These are phyloP conservation scores for Casuarina glauca DNA, from an alignment of 306 rosid species.

Conservation along the genomic window DNA sequence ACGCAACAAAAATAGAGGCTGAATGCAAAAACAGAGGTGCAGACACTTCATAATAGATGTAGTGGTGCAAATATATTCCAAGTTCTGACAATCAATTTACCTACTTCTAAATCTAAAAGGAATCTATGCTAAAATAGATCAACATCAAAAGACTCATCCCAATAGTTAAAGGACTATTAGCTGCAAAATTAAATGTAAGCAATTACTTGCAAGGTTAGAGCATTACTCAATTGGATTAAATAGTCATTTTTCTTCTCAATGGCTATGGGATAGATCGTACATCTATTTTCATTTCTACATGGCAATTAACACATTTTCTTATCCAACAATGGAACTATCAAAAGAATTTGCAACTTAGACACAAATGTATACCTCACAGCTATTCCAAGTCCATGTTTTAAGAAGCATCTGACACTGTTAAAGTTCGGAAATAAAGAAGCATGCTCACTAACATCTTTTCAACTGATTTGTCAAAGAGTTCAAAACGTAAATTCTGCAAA, in stretches of 20 bases:
- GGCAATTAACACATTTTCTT: background rate
- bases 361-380: background rate
- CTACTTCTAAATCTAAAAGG: background rate
- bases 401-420: background rate
- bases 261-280: background rate
- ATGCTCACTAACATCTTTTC: background rate
- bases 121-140: background rate
- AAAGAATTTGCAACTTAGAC: background rate
- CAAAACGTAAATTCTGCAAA: background rate
- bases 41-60: background rate
- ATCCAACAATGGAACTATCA: background rate
- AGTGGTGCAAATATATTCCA: background rate
- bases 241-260: background rate
- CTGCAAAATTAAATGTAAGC: background rate
- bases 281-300: background rate
- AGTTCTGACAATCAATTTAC: background rate
- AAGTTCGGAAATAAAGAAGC: background rate
- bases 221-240: background rate
- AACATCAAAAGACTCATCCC: background rate
- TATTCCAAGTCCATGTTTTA: background rate
- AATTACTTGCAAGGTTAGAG: background rate
- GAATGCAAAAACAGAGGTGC: background rate
- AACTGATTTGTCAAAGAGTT: background rate
- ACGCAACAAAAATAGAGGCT: background rate
- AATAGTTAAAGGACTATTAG: background rate